Evolutionary conservation across 352 stramenopile species (phyloP), one percentile per base, ranked within the genome.

Genomic region (Globisporangium nunn): DNA sequence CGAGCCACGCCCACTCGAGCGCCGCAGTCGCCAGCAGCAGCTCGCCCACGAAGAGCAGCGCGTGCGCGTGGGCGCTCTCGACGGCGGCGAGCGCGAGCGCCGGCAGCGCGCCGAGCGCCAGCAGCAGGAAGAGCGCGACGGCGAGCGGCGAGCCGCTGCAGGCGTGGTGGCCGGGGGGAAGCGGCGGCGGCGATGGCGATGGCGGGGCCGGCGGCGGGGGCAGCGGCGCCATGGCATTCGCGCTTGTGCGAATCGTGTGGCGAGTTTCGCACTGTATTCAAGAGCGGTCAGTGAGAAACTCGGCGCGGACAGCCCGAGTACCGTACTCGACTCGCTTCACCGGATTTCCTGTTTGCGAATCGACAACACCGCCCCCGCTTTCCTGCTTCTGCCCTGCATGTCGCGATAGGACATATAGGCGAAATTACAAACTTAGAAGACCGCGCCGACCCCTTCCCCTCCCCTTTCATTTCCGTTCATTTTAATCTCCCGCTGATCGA

Each of bases 1-100:
- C 63, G 28, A 83, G 48, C 71, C 68, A 83, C 40, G 61, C 72
- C 73, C 68, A 83, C 61, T 83, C 73, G 46, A 83, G 66, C 18
- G 71, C 66, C 39, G 61, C 60, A 2, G 80, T 35, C 3, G 66
- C 73, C 39, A 83, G 56, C 46, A 78, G 31, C 29, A 72, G 45
- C 39, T 83, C 66, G 2, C 44, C 68, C 12, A 77, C 43, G 50
- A 77, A 80, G 10, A 83, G 62, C 56, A 83, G 58, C 37, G 75
- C 45, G 46, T 70, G 78, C 18, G 64, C 66, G 33, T 64, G 63
- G 12, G 66, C 67, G 17, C 64, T 47, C 61, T 83, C 71, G 41
- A 81, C 48, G 23, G 75, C 66, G 31, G 55, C 54, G 56, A 83
- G 63, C 41, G 68, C 68, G 17, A 44, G 60, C 11, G 62, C 61